These are phyloP conservation scores for Phytophthora hybrid DNA, from an alignment of 352 stramenopile species.

Conservation along the genomic window DNA sequence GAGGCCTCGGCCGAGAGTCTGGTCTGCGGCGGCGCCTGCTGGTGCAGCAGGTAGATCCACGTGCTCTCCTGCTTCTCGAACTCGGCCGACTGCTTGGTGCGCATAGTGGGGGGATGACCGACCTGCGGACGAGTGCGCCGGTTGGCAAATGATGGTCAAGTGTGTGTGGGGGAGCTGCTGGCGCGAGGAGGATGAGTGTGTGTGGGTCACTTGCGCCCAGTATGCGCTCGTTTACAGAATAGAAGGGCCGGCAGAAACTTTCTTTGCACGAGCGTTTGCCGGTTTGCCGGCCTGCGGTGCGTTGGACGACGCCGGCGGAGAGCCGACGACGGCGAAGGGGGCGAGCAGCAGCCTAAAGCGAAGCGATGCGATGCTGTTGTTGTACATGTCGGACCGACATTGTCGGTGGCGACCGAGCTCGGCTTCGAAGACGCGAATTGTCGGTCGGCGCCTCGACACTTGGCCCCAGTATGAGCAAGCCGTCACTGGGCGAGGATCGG, in stretches of 20 bases:
- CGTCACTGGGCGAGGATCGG: constrained; percentile 9
- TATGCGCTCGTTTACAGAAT: constrained; percentile 38
- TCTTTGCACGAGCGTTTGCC: constrained; percentile 20
- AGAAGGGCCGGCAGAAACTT: constrained; percentile 23
- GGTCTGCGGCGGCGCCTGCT: constrained; percentile 52
- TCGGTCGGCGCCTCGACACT: constrained; percentile 10
- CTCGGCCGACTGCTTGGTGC: constrained; percentile 58
- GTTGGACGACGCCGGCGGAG: background rate
- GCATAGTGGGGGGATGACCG: constrained; percentile 25
- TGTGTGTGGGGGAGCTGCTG: background rate
- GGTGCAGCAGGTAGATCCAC: constrained; percentile 68
- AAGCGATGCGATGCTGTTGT: too few species aligned
- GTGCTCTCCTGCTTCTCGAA: constrained; percentile 60
- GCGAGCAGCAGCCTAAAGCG: background rate
- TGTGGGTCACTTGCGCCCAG: constrained; percentile 23
- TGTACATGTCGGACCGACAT: too few species aligned
- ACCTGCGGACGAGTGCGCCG: constrained; percentile 22
- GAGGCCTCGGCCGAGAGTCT: constrained; percentile 28
- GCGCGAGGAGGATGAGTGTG: constrained; percentile 31
- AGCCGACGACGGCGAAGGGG: background rate
- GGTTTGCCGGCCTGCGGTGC: constrained; percentile 6
- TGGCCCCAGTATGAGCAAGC: constrained; percentile 17
- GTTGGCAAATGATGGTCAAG: constrained; percentile 39
- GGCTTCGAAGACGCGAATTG: too few species aligned
- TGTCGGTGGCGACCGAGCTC: background rate